phyloP scores from a whole-genome alignment of 306 rosid species.

The Abrus pulchellus region DNA sequence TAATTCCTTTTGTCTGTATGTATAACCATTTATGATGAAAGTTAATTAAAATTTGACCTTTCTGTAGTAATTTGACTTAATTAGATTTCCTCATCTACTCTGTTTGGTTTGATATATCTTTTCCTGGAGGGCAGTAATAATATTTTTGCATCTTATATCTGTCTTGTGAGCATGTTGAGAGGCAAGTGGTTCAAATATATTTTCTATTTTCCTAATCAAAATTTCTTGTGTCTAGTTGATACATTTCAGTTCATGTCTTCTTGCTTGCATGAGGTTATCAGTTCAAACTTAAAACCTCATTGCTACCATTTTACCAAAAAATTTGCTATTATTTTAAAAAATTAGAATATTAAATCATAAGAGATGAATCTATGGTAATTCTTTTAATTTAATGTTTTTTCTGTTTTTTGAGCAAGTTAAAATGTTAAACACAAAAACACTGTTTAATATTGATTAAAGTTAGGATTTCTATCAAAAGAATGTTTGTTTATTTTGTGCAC shows the following conservation, averaged over 20 bases:
- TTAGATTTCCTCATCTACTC: slow-evolving; percentile 2
- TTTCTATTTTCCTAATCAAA: background rate
- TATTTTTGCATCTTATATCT: slow-evolving; percentile 2
- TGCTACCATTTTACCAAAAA: background rate
- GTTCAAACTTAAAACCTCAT: background rate
- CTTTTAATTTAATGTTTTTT: background rate
- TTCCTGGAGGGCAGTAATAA: background rate
- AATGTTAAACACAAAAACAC: background rate
- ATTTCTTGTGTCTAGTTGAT: background rate
- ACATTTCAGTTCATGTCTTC: background rate
- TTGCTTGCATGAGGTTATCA: background rate
- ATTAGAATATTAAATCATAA: background rate
- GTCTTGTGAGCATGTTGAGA: slow-evolving; percentile 16
- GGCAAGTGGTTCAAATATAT: background rate
- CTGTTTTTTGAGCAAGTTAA: background rate
- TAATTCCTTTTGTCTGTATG: background rate
- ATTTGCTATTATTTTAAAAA: background rate
- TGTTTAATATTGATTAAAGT: background rate
- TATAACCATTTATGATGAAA: background rate
- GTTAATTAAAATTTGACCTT: slow-evolving; percentile 1
- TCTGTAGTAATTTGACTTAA: background rate
- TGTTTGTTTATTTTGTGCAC: background rate
- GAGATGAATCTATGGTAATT: background rate
- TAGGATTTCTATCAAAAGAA: background rate
- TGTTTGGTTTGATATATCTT: background rate